Evolutionary conservation across 306 rosid genomes (phyloP).

Genomic region (Datisca glomerata): DNA sequence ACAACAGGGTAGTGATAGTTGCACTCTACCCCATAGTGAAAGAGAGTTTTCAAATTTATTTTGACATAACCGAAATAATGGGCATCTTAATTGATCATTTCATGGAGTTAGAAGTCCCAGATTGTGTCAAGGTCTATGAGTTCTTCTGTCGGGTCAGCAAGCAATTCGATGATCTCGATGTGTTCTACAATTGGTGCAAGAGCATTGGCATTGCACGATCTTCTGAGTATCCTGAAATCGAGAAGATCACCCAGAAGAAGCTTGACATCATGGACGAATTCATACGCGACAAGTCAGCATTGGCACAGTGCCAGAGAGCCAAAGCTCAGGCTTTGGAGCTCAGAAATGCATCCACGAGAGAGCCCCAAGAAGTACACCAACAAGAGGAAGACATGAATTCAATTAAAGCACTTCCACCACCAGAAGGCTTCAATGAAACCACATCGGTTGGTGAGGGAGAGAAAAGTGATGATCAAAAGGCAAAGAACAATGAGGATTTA

Average conservation of each 20-base stretch:
- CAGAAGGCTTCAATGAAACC: slow-evolving; percentile 22
- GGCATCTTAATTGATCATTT: slow-evolving; percentile 51
- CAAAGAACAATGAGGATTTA: not conserved
- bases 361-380: slow-evolving; percentile 1
- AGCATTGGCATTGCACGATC: slow-evolving; percentile 57
- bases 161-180: slow-evolving; percentile 78
- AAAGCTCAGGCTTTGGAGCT: not conserved
- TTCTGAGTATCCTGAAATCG: slow-evolving; percentile 75
- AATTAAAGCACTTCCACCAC: slow-evolving; percentile 61
- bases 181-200: slow-evolving; percentile 59
- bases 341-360: slow-evolving; percentile 3
- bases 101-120: slow-evolving; percentile 38
- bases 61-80: slow-evolving; percentile 53
- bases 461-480: slow-evolving; percentile 1
- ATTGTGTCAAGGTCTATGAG: slow-evolving; percentile 53
- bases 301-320: slow-evolving; percentile 15
- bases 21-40: slow-evolving; percentile 60
- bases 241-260: slow-evolving; percentile 55
- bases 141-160: slow-evolving; percentile 64
- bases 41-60: slow-evolving; percentile 68
- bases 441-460: slow-evolving; percentile 15
- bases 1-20: slow-evolving; percentile 54
- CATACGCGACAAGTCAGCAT: slow-evolving; percentile 42
- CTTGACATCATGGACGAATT: slow-evolving; percentile 73
- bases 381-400: slow-evolving; percentile 37